Conservation (phyloP, 805 yeast genomes). For the Phaffomyces thermotolerans region DNA sequence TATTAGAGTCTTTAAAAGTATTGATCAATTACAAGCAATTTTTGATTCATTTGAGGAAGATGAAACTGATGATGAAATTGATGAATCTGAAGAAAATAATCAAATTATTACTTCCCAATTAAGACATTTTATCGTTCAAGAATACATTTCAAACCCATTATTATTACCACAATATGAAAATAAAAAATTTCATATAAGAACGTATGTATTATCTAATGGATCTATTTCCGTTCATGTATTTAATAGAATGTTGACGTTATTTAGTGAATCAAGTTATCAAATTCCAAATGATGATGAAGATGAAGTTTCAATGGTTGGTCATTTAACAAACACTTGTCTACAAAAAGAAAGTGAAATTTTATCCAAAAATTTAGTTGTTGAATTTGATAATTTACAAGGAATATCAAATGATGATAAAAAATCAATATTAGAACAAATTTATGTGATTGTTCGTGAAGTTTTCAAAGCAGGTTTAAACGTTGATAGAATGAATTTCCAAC, state of each 20-base stretch:
- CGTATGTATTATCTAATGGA: slow-evolving; percentile 73
- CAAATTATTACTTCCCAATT: slow-evolving; percentile 81
- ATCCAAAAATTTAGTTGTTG: slow-evolving; percentile 43
- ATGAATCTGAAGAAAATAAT: slow-evolving; percentile 30
- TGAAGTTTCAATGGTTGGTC: slow-evolving; percentile 40
- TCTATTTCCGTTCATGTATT: slow-evolving; percentile 73
- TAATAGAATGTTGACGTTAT: slow-evolving; percentile 71
- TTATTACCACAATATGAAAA: slow-evolving; percentile 50
- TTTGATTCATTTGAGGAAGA: slow-evolving; percentile 83
- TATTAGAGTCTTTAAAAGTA: slow-evolving; percentile 69
- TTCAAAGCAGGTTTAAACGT: slow-evolving; percentile 76
- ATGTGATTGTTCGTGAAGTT: slow-evolving; percentile 56
- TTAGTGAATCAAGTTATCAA: slow-evolving; percentile 52
- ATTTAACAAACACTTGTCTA: slow-evolving; percentile 89
- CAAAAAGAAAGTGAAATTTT: slow-evolving; percentile 48
- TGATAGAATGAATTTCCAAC: slow-evolving; percentile 80
- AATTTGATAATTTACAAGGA: slow-evolving; percentile 51
- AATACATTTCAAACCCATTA: slow-evolving; percentile 65
- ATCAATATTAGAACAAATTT: slow-evolving; percentile 46
- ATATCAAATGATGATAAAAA: slow-evolving; percentile 30
- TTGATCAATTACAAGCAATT: slow-evolving; percentile 72
- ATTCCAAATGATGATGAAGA: slow-evolving; percentile 35
- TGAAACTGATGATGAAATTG: slow-evolving; percentile 46
- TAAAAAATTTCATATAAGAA: slow-evolving; percentile 84
- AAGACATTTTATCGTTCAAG: slow-evolving; percentile 87